Base-by-base conservation (phyloP, 768 basidiomycete genomes). In the Scleroderma bovista region DNA sequence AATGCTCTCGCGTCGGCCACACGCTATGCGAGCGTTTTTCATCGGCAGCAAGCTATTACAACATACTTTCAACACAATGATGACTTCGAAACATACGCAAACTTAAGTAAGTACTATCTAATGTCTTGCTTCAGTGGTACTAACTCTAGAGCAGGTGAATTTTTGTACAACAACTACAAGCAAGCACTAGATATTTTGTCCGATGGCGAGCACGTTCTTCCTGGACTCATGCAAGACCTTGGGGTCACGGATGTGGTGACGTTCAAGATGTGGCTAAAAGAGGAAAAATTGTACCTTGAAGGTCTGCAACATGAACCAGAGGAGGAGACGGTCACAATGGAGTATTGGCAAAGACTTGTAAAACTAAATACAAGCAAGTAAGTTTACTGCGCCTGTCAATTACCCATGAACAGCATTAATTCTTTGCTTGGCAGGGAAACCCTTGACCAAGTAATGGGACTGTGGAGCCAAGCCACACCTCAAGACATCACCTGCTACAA, bases 111-210 rank as follows among this genome's bases (percentile, higher is more conserved):
- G 20, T 41, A 4, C 22, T 41, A n/a, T n/a, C n/a, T n/a, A n/a
- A n/a, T n/a, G n/a, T n/a, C n/a, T n/a, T n/a, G n/a, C n/a, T n/a
- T n/a, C n/a, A n/a, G n/a, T n/a, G n/a, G n/a, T n/a, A n/a, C n/a
- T n/a, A n/a, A n/a, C n/a, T n/a, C n/a, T n/a, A n/a, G 19, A 23
- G 26, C 19, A 52, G 47, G 41, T 10, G 48, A 33, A 34, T 59
- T 62, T 39, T 20, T 44, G 13, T 34, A 44, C 26, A 53, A 62
- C 29, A 63, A 67, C 53, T 68, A 66, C 17, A 41, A 54, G 32
- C 62, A 66, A 29, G 65, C 61, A 3, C 51, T 65, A 10, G 51
- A 58, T 3, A 58, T 63, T 19, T 31, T 61, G 4, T 12, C 4
- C 15, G 41, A 48, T 3, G 47, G n/a, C 1, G 17, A n/a, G 0